Evolutionary conservation across 2,329 filamentous ascomycete genomes (phyloP).

Genomic region (Botryotinia convoluta): DNA sequence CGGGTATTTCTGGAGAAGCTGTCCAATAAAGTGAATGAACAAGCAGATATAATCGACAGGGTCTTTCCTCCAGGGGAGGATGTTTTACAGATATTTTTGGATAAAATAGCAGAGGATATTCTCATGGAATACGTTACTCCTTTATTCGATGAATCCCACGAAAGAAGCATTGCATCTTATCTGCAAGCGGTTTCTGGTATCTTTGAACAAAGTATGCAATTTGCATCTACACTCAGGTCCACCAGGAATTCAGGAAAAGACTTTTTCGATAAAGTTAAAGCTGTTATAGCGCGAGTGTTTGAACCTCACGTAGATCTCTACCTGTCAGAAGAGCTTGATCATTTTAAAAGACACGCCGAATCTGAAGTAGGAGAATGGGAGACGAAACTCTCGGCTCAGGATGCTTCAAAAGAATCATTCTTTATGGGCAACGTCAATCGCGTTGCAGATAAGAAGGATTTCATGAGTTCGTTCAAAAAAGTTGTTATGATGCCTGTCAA

Average conservation of each 20-base stretch:
- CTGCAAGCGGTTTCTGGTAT: conserved; percentile 82
- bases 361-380: conserved; percentile 82
- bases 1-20: conserved; percentile 76
- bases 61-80: conserved; percentile 72
- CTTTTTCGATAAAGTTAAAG: conserved; percentile 62
- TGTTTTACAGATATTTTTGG: conserved; percentile 75
- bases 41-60: conserved; percentile 73
- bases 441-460: conserved; percentile 94
- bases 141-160: conserved; percentile 83
- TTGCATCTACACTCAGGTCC: conserved; percentile 68
- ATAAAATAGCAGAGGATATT: conserved; percentile 77
- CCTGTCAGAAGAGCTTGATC: conserved; percentile 84
- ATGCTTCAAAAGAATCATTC: conserved; percentile 85
- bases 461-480: conserved; percentile 94
- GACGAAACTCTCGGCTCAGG: conserved; percentile 85
- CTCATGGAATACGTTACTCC: conserved; percentile 82
- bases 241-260: conserved; percentile 60
- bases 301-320: conserved; percentile 94
- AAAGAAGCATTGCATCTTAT: conserved; percentile 71
- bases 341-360: conserved; percentile 75
- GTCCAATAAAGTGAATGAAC: conserved; percentile 75
- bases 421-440: conserved; percentile 95
- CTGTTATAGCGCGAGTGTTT: conserved; percentile 70
- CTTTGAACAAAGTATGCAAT: conserved; percentile 80
- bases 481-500: conserved; percentile 99